A percentile compares a stretch with the other conserved stretches of the same genome.
Conservation (phyloP, 2,329 filamentous ascomycete species). For the Pseudogymnoascus sp. region DNA sequence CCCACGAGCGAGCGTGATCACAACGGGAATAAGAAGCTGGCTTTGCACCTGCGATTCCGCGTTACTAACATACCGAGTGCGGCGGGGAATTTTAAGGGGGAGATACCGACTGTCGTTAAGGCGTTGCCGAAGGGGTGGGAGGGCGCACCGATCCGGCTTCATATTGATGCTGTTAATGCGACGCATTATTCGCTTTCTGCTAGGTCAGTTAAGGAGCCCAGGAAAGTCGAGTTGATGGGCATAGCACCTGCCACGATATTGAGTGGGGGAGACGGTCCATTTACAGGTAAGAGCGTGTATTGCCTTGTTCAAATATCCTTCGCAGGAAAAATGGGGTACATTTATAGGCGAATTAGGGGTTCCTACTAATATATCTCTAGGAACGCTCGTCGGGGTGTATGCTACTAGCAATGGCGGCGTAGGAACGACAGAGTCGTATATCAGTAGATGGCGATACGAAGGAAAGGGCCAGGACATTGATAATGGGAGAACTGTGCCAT, state of each 20-base stretch:
- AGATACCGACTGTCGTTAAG: constrained; percentile 32
- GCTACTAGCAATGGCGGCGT: constrained; percentile 43
- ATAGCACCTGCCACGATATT: constrained; percentile 36
- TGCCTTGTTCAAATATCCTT: not conserved
- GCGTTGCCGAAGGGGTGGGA: constrained; percentile 35
- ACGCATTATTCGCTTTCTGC: constrained; percentile 13
- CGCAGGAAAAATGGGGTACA: constrained; percentile 3
- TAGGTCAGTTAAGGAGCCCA: constrained; percentile 24
- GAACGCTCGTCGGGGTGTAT: constrained; percentile 43
- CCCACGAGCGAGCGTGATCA: not conserved
- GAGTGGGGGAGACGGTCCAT: constrained; percentile 15
- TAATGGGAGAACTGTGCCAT: not conserved
- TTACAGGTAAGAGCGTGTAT: not conserved
- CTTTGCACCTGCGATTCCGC: not conserved
- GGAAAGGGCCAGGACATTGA: constrained; percentile 11
- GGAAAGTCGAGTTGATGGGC: constrained; percentile 37
- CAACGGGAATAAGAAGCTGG: not conserved
- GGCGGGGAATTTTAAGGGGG: constrained; percentile 32
- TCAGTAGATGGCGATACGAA: constrained; percentile 23
- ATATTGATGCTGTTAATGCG: not conserved
- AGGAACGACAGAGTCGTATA: constrained; percentile 37
- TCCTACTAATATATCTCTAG: constrained; percentile 25
- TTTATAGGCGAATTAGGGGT: not conserved
- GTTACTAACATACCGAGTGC: not conserved
- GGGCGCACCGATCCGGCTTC: constrained; percentile 9